Evolutionary conservation across 208 protist species (phyloP).

Genomic region (Wallacemonas sp.): DNA sequence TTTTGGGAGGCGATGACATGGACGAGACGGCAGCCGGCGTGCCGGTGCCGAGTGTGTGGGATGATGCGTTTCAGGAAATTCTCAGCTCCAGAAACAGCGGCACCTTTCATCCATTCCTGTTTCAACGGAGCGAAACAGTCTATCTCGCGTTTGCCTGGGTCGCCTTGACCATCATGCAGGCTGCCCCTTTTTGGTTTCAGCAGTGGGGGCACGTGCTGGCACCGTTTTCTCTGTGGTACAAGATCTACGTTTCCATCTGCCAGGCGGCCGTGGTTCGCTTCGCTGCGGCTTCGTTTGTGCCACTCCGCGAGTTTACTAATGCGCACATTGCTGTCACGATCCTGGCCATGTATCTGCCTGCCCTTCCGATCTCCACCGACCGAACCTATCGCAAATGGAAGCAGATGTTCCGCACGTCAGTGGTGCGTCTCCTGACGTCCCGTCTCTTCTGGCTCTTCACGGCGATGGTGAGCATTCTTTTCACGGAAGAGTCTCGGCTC

Average conservation of each 20-base stretch:
- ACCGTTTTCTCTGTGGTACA: constrained; percentile 47
- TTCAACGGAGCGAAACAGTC: constrained; percentile 42
- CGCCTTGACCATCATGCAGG: constrained; percentile 53
- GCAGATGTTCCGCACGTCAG: constrained; percentile 62
- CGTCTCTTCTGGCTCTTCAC: constrained; percentile 79
- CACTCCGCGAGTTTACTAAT: constrained; percentile 63
- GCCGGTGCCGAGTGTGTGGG: constrained; percentile 23
- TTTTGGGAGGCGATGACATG: constrained; percentile 14
- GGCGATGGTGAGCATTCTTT: constrained; percentile 60
- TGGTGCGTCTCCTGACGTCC: constrained; percentile 70
- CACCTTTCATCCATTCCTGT: constrained; percentile 76
- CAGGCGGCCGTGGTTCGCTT: constrained; percentile 74
- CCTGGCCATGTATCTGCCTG: constrained; percentile 76
- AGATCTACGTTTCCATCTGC: constrained; percentile 69
- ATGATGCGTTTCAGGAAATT: constrained; percentile 54
- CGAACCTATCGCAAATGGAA: constrained; percentile 74
- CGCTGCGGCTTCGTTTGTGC: constrained; percentile 67
- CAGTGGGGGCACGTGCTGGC: constrained; percentile 63
- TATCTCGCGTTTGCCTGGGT: constrained; percentile 63
- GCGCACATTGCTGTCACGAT: constrained; percentile 75
- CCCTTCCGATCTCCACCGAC: constrained; percentile 77
- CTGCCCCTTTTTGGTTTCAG: constrained; percentile 64
- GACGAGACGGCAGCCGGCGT: constrained; percentile 1
- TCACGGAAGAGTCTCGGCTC: constrained; percentile 47
- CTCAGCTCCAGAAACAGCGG: constrained; percentile 46